phyloP scores from a whole-genome alignment of 495 filamentous ascomycete species.

The Neurospora cerealis region DNA sequence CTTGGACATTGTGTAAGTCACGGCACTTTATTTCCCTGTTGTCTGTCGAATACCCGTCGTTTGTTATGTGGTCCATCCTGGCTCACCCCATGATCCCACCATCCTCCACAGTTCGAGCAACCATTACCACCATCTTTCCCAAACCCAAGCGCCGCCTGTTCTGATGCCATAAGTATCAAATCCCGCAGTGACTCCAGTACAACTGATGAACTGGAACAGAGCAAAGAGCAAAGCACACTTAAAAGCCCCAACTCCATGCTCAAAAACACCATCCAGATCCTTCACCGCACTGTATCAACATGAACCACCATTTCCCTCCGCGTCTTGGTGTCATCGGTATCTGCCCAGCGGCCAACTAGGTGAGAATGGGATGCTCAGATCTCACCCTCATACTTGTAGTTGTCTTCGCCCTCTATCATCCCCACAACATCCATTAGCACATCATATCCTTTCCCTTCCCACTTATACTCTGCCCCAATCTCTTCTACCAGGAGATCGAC shows the following conservation, averaged over 20 bases:
- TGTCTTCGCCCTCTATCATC: background rate
- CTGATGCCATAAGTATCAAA: background rate
- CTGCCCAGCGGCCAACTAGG: background rate
- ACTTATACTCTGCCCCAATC: too few species aligned
- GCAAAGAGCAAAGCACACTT: background rate
- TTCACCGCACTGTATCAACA: background rate
- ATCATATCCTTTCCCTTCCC: background rate
- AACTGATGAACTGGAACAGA: background rate
- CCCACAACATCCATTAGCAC: background rate
- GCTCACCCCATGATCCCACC: background rate
- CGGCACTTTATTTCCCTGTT: background rate
- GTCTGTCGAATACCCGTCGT: background rate
- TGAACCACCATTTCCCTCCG: background rate
- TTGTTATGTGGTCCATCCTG: background rate
- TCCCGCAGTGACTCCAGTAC: background rate
- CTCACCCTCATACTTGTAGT: background rate
- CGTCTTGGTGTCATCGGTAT: background rate
- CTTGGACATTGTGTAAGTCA: background rate
- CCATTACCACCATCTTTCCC: background rate
- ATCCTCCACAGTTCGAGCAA: background rate
- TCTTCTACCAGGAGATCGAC: too few species aligned
- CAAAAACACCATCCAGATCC: background rate
- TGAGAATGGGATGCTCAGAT: background rate
- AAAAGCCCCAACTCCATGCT: background rate
- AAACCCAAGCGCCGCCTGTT: background rate